Evolutionary conservation across 2,329 filamentous ascomycete genomes (phyloP).

Genomic region (Colletotrichum magnum): DNA sequence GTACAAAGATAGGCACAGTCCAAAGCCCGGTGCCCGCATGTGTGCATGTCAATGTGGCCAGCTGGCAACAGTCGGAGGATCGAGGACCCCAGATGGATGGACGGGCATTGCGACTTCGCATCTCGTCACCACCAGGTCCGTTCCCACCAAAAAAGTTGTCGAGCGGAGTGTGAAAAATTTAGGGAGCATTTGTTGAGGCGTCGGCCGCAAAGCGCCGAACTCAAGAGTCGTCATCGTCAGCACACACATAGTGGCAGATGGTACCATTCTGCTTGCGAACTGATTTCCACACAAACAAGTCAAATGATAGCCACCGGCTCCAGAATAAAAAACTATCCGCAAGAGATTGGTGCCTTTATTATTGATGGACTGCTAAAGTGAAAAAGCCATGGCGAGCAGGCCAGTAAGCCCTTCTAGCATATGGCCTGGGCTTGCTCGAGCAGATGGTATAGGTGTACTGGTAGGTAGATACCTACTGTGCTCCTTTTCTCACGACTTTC

Average conservation of each 20-base stretch:
- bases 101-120: too few relatives aligned
- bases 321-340: background rate
- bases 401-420: too few relatives aligned
- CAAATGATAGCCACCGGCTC: background rate
- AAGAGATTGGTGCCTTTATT: background rate
- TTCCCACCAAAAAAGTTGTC: slow-evolving; percentile 30
- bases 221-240: background rate
- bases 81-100: background rate
- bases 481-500: too few relatives aligned
- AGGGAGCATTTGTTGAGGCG: slow-evolving; percentile 35
- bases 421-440: too few relatives aligned
- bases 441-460: too few relatives aligned
- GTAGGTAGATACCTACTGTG: too few relatives aligned
- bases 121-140: too few relatives aligned
- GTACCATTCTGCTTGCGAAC: slow-evolving; percentile 26
- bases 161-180: slow-evolving; percentile 24
- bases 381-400: too few relatives aligned
- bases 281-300: background rate
- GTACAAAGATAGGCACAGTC: too few relatives aligned
- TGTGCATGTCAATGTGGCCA: too few relatives aligned
- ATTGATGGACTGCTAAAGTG: background rate
- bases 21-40: too few relatives aligned
- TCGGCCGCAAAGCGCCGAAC: background rate
- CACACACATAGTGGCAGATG: background rate
- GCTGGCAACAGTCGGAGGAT: too few relatives aligned